Base-by-base conservation (phyloP, 768 basidiomycete genomes). In the Rhodotorula babjevae region DNA sequence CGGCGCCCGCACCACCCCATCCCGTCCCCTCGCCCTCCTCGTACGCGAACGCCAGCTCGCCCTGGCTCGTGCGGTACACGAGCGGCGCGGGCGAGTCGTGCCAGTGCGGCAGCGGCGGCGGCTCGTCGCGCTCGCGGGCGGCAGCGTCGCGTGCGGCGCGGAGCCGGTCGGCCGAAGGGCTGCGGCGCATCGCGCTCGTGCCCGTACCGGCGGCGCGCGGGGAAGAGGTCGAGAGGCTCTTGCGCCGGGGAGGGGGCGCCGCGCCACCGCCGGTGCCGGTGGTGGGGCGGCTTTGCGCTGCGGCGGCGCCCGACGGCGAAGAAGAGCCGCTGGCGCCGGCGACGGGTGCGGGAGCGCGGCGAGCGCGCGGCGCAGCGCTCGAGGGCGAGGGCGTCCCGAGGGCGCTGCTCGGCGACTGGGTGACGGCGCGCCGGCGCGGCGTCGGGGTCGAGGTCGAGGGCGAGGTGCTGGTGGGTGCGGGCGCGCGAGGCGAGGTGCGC, bases 61-160 rank as follows among this genome's bases (percentile, higher is more conserved):
- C 71, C n/a, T 59, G 58, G 14, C 42, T 49, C 18, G 65, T 72
- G 15, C 63, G 64, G 47, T 62, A 71, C 21, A 71, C 56, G 23
- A 66, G 44, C 44, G 70, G 70, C 9, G 53, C 53, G 10, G 55
- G 44, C 5, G 56, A 40, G 16, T 52, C 40, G n/a, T 14, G 12
- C 50, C 49, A 65, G 12, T 16, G 56, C 31, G 56, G 33, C 4
- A 57, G 16, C 19, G 31, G 16, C 12, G 56, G 18, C 4, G 33
- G 7, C 33, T 14, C 23, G 10, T 18, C 56, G 21, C 44, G 44
- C 14, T 18, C 44, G 44, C 44, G 12, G 9, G 44, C 44, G 14
- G 44, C 44, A 11, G 44, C 44, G 44, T 7, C 6, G 44, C 44
- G 44, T 5, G 33, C 56, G 18, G 33, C 56, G 56, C 33, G 31